Evolutionary conservation across 768 basidiomycete genomes (phyloP).

Genomic region (Serendipita indica): DNA sequence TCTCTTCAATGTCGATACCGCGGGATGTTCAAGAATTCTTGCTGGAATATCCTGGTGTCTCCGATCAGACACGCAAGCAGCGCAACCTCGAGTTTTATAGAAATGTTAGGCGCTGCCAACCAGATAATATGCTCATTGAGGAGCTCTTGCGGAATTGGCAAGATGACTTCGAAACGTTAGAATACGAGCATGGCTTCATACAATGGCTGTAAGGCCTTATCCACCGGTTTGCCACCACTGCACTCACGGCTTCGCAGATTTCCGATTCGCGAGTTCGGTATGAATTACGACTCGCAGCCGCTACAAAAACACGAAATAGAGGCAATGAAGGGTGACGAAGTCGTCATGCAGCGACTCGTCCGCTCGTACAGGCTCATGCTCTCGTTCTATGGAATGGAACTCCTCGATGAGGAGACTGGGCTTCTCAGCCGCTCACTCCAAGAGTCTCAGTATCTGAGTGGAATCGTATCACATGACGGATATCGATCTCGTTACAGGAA

Average conservation of each 20-base stretch:
- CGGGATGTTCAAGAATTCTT: constrained; percentile 43
- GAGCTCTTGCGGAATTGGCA: constrained; percentile 50
- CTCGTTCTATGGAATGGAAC: constrained; percentile 65
- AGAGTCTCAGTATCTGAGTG: neutral
- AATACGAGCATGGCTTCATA: constrained; percentile 56
- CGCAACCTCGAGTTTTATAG: constrained; percentile 48
- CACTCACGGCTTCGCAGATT: constrained; percentile 29
- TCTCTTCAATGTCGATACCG: constrained; percentile 31
- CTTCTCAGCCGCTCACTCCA: constrained; percentile 33
- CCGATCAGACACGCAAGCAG: constrained; percentile 28
- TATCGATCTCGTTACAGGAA: constrained; percentile 45
- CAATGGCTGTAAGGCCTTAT: constrained; percentile 54
- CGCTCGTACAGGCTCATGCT: constrained; percentile 59
- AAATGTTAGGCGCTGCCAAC: constrained; percentile 39
- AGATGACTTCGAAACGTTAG: constrained; percentile 45
- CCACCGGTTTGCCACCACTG: neutral
- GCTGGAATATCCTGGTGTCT: constrained; percentile 33
- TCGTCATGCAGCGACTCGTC: constrained; percentile 36
- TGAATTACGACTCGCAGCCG: constrained; percentile 54
- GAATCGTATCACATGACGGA: constrained; percentile 31
- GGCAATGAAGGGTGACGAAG: constrained; percentile 36
- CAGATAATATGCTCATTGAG: constrained; percentile 45
- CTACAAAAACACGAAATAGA: constrained; percentile 50
- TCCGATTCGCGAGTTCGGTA: constrained; percentile 57
- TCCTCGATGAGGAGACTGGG: constrained; percentile 43